phyloP scores from a whole-genome alignment of 2,329 filamentous ascomycete genomes.

The Colletotrichum coccodes region DNA sequence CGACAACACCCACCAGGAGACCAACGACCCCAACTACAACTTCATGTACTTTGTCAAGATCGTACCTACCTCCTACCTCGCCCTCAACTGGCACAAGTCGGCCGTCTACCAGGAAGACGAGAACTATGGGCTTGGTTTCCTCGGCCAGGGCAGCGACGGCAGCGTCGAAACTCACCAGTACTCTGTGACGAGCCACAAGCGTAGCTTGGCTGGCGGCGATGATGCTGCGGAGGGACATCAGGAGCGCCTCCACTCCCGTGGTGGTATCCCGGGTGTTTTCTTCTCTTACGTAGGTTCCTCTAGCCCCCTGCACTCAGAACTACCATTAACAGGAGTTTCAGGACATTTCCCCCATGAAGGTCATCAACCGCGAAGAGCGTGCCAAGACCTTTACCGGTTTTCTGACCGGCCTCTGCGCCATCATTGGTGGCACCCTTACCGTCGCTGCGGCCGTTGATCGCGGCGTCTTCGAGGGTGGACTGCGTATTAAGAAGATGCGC shows the following conservation, averaged over 20 bases:
- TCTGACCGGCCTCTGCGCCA: slow-evolving; percentile 91
- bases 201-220: slow-evolving; percentile 84
- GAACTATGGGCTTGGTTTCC: slow-evolving; percentile 72
- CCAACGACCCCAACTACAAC: slow-evolving; percentile 86
- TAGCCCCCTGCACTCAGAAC: not conserved
- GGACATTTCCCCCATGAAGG: slow-evolving; percentile 99
- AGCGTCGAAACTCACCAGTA: slow-evolving; percentile 99
- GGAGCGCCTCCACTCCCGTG: slow-evolving; percentile 87
- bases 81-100: slow-evolving; percentile 85
- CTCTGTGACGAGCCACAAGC: slow-evolving; percentile 95
- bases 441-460: slow-evolving; percentile 95
- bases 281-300: slow-evolving; percentile 86
- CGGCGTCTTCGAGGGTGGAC: slow-evolving; percentile 87
- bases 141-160: slow-evolving; percentile 74
- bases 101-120: slow-evolving; percentile 56
- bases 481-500: slow-evolving; percentile 87
- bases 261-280: slow-evolving; percentile 97
- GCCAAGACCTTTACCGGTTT: slow-evolving; percentile 92
- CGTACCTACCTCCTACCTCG: slow-evolving; percentile 93
- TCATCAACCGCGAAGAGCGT: slow-evolving; percentile 93
- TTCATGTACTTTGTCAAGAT: slow-evolving; percentile 99
- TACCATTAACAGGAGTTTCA: slow-evolving; percentile 47
- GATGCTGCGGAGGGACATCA: slow-evolving; percentile 90
- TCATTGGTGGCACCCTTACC: slow-evolving; percentile 93
- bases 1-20: slow-evolving; percentile 81